Percentiles rank a stretch among this genome's conserved stretches.
These are phyloP conservation scores for Nematocida sp. DNA, from an alignment of 371 early-diverging fungal genomes.

Conservation along the genomic window DNA sequence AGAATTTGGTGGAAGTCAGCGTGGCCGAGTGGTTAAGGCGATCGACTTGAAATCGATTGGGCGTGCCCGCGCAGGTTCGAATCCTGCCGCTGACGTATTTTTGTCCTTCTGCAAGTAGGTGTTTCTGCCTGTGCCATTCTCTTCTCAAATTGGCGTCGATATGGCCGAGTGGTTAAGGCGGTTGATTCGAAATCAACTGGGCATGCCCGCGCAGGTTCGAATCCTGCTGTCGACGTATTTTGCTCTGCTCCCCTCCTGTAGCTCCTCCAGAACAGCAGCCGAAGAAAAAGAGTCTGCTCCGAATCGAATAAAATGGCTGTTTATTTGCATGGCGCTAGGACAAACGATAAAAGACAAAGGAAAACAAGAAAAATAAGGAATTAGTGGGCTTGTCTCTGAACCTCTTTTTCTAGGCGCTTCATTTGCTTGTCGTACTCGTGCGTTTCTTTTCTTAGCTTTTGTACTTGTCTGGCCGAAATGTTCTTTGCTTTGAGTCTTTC, in stretches of 20 bases:
- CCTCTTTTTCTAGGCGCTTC: not conserved
- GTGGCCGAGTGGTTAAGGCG: slow-evolving; percentile 51
- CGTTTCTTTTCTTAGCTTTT: slow-evolving; percentile 11
- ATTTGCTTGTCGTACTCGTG: slow-evolving; percentile 15
- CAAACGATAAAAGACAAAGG: too few species aligned
- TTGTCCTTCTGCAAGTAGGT: not conserved
- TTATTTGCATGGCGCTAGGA: too few species aligned
- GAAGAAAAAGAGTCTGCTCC: too few species aligned
- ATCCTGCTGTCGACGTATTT: slow-evolving; percentile 54
- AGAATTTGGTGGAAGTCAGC: not conserved
- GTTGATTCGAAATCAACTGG: slow-evolving; percentile 54
- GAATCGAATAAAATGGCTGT: too few species aligned
- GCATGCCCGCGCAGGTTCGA: slow-evolving; percentile 54
- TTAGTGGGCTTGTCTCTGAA: slow-evolving; percentile 12
- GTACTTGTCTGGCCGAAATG: not conserved
- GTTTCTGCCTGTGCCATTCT: not conserved
- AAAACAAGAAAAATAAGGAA: too few species aligned
- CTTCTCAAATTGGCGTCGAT: slow-evolving; percentile 14
- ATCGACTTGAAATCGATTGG: slow-evolving; percentile 42
- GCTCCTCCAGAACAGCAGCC: not conserved
- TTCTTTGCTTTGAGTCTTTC: slow-evolving; percentile 1
- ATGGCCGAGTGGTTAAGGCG: slow-evolving; percentile 58
- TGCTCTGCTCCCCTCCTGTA: not conserved
- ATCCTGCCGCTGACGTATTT: slow-evolving; percentile 53
- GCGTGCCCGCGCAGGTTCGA: slow-evolving; percentile 49